Evolutionary conservation across 768 basidiomycete genomes (phyloP).

Genomic region (Coprinopsis sp.): DNA sequence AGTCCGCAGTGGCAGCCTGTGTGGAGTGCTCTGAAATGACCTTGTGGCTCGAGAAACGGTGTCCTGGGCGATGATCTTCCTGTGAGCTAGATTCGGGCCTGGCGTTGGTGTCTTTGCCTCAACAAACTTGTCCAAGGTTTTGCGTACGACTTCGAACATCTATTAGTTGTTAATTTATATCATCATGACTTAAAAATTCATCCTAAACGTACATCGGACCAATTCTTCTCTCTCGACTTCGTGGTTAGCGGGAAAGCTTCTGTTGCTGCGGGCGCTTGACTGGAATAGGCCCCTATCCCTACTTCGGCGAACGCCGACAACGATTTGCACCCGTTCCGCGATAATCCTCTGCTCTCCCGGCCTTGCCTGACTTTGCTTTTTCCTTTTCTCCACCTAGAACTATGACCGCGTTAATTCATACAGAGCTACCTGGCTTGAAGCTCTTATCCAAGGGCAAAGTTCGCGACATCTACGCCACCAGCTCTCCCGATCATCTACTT

Average conservation of each 20-base stretch:
- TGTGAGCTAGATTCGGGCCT: neutral
- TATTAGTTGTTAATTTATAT: no score
- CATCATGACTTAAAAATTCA: no score
- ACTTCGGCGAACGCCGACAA: no score
- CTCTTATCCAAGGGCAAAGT: conserved; percentile 92
- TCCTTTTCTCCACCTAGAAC: neutral
- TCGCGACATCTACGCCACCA: conserved; percentile 84
- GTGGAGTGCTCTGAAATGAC: conserved; percentile 23
- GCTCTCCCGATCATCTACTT: conserved; percentile 67
- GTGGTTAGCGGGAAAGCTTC: no score
- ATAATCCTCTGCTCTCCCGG: no score
- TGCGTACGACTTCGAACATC: no score
- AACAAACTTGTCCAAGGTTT: no score
- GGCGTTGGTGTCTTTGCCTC: neutral
- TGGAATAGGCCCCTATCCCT: no score
- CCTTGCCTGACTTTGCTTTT: neutral
- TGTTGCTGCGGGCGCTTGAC: no score
- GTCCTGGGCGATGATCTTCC: conserved; percentile 16
- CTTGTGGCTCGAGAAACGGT: conserved; percentile 22
- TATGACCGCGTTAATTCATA: conserved; percentile 42
- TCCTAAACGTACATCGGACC: no score
- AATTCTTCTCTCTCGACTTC: no score
- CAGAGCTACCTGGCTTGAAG: conserved; percentile 55
- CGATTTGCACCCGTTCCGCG: no score
- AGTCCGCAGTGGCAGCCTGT: conserved; percentile 28